Evolutionary conservation across 2,329 filamentous ascomycete species (phyloP).

Genomic region (Apiospora aurea): DNA sequence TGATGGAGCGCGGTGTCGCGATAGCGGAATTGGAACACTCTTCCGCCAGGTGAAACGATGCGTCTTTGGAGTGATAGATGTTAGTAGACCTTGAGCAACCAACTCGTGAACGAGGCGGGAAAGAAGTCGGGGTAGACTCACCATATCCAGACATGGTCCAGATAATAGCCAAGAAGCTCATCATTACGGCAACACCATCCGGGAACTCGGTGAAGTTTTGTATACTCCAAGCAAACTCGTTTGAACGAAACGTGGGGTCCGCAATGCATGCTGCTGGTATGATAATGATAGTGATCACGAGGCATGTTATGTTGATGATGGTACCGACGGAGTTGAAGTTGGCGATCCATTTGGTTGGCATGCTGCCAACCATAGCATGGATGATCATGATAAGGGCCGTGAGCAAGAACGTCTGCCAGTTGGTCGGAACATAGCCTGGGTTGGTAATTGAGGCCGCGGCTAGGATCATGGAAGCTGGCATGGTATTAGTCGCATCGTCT

Average conservation of each 20-base stretch:
- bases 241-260: constrained; percentile 53
- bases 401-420: constrained; percentile 73
- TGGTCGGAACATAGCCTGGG: constrained; percentile 67
- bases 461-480: constrained; percentile 69
- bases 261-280: constrained; percentile 67
- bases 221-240: constrained; percentile 68
- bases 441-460: constrained; percentile 73
- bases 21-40: constrained; percentile 78
- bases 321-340: constrained; percentile 74
- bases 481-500: background rate
- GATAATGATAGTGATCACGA: constrained; percentile 71
- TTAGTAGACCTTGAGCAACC: background rate
- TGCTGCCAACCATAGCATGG: constrained; percentile 71
- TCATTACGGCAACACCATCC: constrained; percentile 70
- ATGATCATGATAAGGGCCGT: constrained; percentile 72
- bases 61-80: constrained; percentile 57
- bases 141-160: constrained; percentile 45
- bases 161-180: constrained; percentile 63
- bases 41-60: constrained; percentile 75
- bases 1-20: constrained; percentile 74
- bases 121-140: background rate
- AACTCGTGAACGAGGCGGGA: no score
- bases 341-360: constrained; percentile 76
- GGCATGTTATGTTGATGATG: constrained; percentile 72
- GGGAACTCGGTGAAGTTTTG: constrained; percentile 73